Evolutionary conservation across 2,329 filamentous ascomycete genomes (phyloP), one percentile per base, ranked within the genome.

Genomic region (Amesomyces nigricolor): DNA sequence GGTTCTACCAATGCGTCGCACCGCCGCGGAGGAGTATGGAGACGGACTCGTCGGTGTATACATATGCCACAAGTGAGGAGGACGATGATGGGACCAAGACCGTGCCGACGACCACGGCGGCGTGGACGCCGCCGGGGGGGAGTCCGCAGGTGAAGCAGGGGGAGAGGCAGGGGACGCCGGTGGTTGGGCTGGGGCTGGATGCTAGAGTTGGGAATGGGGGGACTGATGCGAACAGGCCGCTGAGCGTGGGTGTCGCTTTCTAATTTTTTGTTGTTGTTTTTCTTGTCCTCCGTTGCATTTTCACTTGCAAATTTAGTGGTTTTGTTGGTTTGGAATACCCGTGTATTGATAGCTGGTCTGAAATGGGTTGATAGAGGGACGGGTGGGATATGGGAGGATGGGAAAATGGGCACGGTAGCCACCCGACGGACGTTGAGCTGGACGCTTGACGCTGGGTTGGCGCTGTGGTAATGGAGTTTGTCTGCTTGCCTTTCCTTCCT

Each of bases 1-100:
- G 80, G 4, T 85, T 81, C 66, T 85, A 85, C 63, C 78, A 83
- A 65, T 79, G 77, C 52, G 70, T 82, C 14, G 71, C 73, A 32
- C 70, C 68, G 54, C 63, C 61, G 17, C 66, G 71, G 26, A 67
- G 67, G 30, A 81, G 78, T 63, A 67, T 73, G 51, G 75, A 76
- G 53, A 77, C 61, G 29, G 58, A 53, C 4, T 75, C 51, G 46
- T 62, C 60, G 11, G 58, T 62, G n/a, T 79, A 76, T 50, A 78
- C 78, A 5, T 80, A 79, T 71, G 75, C 74, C 54, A 76, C 71
- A 45, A 14, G 48, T 26, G 54, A 56, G 5, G 73, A 75, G 4
- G 13, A 47, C 2, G 51, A 51, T 6, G 49, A 70, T 39, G 69
- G 72, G 51, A 68, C 75, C 54, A 72, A 71, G 53, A 79, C 73